Evolutionary conservation across 2,329 filamentous ascomycete genomes (phyloP).

Genomic region (Fusarium camptoceras): DNA sequence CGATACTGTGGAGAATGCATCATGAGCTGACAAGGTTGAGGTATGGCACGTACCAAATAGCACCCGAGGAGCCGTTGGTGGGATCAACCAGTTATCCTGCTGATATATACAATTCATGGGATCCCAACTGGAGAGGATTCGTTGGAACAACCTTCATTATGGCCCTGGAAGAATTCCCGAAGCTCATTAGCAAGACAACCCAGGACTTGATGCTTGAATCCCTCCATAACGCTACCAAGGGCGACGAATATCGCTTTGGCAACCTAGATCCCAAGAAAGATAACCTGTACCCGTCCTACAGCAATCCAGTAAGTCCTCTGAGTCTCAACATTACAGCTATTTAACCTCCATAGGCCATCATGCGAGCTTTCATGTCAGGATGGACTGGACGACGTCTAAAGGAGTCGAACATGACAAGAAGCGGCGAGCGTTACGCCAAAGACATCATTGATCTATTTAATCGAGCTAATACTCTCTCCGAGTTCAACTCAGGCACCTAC

Average conservation of each 20-base stretch:
- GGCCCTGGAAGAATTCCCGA: slow-evolving; percentile 67
- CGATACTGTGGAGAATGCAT: accelerated
- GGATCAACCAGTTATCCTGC: slow-evolving; percentile 62
- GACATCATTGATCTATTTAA: slow-evolving; percentile 69
- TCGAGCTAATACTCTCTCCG: slow-evolving; percentile 66
- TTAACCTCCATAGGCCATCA: slow-evolving; percentile 55
- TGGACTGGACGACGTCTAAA: slow-evolving; percentile 67
- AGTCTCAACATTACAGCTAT: accelerated
- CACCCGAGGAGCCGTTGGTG: slow-evolving; percentile 69
- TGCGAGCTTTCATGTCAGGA: slow-evolving; percentile 70
- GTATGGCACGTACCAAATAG: slow-evolving; percentile 61
- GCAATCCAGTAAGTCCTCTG: slow-evolving; percentile 59
- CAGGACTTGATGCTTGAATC: slow-evolving; percentile 62
- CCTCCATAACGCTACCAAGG: slow-evolving; percentile 66
- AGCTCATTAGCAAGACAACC: slow-evolving; percentile 55
- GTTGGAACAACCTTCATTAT: slow-evolving; percentile 69
- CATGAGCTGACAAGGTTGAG: background rate
- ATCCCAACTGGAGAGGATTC: slow-evolving; percentile 74
- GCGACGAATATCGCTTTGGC: slow-evolving; percentile 71
- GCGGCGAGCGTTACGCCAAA: slow-evolving; percentile 67
- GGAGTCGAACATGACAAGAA: slow-evolving; percentile 68
- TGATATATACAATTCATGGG: slow-evolving; percentile 68
- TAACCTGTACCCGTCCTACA: slow-evolving; percentile 72
- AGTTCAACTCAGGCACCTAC: slow-evolving; percentile 73
- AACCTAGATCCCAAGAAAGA: slow-evolving; percentile 64